Conservation (phyloP, 2,329 filamentous ascomycete species). For the Tolypocladium paradoxum region DNA sequence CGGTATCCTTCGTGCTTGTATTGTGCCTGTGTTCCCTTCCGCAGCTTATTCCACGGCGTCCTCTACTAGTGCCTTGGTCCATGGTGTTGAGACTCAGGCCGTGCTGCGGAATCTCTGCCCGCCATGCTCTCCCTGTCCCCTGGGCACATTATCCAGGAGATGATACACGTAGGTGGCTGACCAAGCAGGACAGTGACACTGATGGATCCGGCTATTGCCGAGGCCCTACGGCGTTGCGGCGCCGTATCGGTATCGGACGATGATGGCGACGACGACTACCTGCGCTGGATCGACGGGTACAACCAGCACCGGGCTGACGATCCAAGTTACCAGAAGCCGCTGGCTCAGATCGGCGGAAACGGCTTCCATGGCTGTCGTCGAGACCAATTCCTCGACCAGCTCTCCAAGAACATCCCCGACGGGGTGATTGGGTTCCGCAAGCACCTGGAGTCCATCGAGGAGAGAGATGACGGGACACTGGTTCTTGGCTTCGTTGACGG, state of each 20-base stretch:
- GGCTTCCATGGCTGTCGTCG: conserved; percentile 17
- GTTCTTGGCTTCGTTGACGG: conserved; percentile 27
- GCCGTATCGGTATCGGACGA: conserved; percentile 1
- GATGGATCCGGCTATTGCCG: conserved; percentile 24
- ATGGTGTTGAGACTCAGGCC: too few relatives aligned
- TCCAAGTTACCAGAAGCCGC: neutral
- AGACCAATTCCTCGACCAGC: conserved; percentile 27
- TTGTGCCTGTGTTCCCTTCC: too few relatives aligned
- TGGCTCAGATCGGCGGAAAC: conserved; percentile 15
- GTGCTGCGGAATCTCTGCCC: too few relatives aligned
- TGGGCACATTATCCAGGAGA: neutral
- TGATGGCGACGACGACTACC: conserved; percentile 9
- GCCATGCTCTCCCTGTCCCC: too few relatives aligned
- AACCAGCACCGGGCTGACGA: neutral
- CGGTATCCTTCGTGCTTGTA: too few relatives aligned
- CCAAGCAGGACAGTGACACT: conserved; percentile 31
- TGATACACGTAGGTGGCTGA: neutral
- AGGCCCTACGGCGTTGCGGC: conserved; percentile 16
- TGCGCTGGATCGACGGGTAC: conserved; percentile 9
- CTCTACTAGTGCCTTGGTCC: too few relatives aligned
- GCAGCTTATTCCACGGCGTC: too few relatives aligned
- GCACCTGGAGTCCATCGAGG: conserved; percentile 19
- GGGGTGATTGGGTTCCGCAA: conserved; percentile 22
- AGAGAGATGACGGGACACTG: conserved; percentile 11
- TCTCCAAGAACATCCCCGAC: conserved; percentile 25